Evolutionary conservation across 257 asterid genomes (phyloP).

Genomic region (Petunia axillaris): DNA sequence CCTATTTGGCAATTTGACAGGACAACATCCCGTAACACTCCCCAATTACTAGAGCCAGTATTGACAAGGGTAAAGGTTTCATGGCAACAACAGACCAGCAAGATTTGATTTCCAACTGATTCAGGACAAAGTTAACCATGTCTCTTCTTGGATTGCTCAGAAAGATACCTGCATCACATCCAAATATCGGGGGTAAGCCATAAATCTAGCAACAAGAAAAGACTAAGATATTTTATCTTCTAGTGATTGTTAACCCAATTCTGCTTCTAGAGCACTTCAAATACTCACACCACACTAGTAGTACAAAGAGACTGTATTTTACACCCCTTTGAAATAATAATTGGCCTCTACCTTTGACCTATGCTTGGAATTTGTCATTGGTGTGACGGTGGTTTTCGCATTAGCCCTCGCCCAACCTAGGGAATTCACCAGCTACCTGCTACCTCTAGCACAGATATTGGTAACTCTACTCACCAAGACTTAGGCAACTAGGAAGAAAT

Average conservation of each 20-base stretch:
- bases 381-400: background rate
- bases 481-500: background rate
- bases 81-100: background rate
- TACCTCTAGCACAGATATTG: background rate
- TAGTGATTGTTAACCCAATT: background rate
- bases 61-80: background rate
- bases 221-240: background rate
- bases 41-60: background rate
- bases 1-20: background rate
- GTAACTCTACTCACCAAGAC: background rate
- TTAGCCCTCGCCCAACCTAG: background rate
- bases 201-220: background rate
- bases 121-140: background rate
- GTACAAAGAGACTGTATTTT: background rate
- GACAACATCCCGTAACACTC: background rate
- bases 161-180: conserved; percentile 21
- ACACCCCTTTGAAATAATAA: background rate
- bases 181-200: background rate
- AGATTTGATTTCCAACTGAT: background rate
- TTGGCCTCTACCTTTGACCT: background rate
- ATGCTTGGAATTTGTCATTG: background rate
- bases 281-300: background rate
- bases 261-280: conserved; percentile 6
- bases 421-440: background rate
- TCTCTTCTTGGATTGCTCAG: background rate